These are phyloP conservation scores for Daldinia decipiens DNA, from an alignment of 495 filamentous ascomycete genomes.

Conservation along the genomic window DNA sequence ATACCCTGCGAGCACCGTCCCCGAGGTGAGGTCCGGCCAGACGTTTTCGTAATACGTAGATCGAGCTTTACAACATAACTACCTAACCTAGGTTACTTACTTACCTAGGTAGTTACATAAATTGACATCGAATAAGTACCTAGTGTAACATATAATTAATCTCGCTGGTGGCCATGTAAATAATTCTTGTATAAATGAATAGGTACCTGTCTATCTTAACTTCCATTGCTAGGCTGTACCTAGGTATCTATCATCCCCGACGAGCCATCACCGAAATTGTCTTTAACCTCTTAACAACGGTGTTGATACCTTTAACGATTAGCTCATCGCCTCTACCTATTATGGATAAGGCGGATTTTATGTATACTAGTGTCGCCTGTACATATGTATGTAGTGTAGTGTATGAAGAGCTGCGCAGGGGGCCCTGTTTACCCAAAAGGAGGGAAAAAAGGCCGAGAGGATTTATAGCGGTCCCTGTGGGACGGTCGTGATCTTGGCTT, in stretches of 20 bases:
- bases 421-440: constrained; percentile 2
- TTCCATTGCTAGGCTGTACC: no score
- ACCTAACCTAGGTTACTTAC: no score
- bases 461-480: not conserved
- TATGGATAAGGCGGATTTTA: not conserved
- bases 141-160: no score
- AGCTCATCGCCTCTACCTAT: not conserved
- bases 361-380: not conserved
- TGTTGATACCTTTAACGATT: not conserved
- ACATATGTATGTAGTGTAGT: no score
- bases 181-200: no score
- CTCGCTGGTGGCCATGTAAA: no score
- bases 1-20: not conserved
- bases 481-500: not conserved
- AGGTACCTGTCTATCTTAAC: no score
- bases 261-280: no score
- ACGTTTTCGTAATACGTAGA: not conserved
- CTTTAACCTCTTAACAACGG: not conserved
- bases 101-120: no score
- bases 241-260: no score
- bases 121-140: no score
- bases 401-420: not conserved
- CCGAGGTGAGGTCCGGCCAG: not conserved
- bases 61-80: not conserved
- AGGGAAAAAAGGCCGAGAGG: constrained; percentile 4